These are phyloP conservation scores for Aspergillus latus DNA, from an alignment of 2,329 filamentous ascomycete species.

Conservation along the genomic window DNA sequence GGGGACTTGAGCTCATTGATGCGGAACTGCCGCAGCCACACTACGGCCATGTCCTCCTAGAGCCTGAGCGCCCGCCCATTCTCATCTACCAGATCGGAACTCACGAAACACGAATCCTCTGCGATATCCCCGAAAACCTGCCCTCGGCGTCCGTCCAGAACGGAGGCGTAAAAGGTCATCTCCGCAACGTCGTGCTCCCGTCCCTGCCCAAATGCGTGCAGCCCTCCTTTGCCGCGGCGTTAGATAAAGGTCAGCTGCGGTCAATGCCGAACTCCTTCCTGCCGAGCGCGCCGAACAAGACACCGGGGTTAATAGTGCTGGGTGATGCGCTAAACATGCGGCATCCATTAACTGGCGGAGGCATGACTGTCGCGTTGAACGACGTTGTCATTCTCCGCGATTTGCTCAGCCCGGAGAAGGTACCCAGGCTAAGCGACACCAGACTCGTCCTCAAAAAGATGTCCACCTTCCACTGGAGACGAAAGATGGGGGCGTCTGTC, in stretches of 20 bases:
- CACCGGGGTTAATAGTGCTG: constrained; percentile 73
- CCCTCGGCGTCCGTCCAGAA: constrained; percentile 69
- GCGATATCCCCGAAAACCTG: constrained; percentile 79
- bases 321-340: constrained; percentile 99
- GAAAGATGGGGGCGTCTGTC: constrained; percentile 78
- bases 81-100: constrained; percentile 96
- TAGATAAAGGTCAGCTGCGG: constrained; percentile 75
- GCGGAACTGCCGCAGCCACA: constrained; percentile 71
- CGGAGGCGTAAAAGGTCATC: constrained; percentile 83
- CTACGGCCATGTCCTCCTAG: constrained; percentile 86
- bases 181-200: constrained; percentile 76
- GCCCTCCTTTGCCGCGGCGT: constrained; percentile 71
- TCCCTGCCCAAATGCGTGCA: constrained; percentile 70
- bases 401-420: constrained; percentile 66
- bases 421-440: constrained; percentile 70
- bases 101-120: constrained; percentile 84
- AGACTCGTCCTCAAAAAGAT: constrained; percentile 67
- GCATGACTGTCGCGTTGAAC: constrained; percentile 97
- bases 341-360: constrained; percentile 94
- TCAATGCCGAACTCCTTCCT: constrained; percentile 97
- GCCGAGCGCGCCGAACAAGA: constrained; percentile 71
- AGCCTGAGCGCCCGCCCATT: constrained; percentile 67
- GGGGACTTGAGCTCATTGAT: constrained; percentile 88
- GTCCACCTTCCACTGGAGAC: constrained; percentile 76
- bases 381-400: constrained; percentile 78